phyloP scores from a whole-genome alignment of 768 basidiomycete species.

The Tulasnella sp. region DNA sequence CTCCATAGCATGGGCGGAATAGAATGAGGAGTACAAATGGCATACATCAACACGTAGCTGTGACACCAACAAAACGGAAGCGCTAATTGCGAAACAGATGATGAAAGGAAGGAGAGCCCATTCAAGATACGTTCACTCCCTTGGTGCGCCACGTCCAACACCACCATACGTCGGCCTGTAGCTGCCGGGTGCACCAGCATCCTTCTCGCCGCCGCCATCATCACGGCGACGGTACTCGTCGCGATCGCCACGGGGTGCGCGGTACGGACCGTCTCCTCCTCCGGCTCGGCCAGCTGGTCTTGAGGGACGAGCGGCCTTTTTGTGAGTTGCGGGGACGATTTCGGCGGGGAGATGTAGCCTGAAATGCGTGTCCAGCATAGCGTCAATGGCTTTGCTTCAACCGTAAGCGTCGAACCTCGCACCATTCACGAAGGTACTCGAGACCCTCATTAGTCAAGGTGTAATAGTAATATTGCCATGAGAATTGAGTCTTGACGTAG shows the following conservation, averaged over 20 bases:
- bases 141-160: slow-evolving; percentile 80
- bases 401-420: slow-evolving; percentile 27
- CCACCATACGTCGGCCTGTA: slow-evolving; percentile 84
- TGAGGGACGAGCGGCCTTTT: slow-evolving; percentile 84
- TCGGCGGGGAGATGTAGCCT: slow-evolving; percentile 92
- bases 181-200: slow-evolving; percentile 78
- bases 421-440: slow-evolving; percentile 91
- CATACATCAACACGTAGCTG: slow-evolving; percentile 22
- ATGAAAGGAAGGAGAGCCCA: neutral
- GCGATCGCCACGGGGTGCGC: slow-evolving; percentile 68
- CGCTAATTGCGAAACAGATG: neutral
- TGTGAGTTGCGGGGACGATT: slow-evolving; percentile 96
- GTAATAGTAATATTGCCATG: slow-evolving; percentile 99
- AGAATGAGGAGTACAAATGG: slow-evolving; percentile 43
- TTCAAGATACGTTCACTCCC: slow-evolving; percentile 40
- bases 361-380: neutral
- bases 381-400: neutral
- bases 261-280: slow-evolving; percentile 60
- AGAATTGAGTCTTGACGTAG: slow-evolving; percentile 97
- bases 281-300: slow-evolving; percentile 61
- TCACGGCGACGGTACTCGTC: slow-evolving; percentile 74
- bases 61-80: neutral
- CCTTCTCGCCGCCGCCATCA: slow-evolving; percentile 52
- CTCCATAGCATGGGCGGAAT: slow-evolving; percentile 25
- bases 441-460: slow-evolving; percentile 93